Evolutionary conservation across 78 protist genomes (phyloP), one percentile per base, ranked within the genome.

Genomic region (Paulinella micropora): DNA sequence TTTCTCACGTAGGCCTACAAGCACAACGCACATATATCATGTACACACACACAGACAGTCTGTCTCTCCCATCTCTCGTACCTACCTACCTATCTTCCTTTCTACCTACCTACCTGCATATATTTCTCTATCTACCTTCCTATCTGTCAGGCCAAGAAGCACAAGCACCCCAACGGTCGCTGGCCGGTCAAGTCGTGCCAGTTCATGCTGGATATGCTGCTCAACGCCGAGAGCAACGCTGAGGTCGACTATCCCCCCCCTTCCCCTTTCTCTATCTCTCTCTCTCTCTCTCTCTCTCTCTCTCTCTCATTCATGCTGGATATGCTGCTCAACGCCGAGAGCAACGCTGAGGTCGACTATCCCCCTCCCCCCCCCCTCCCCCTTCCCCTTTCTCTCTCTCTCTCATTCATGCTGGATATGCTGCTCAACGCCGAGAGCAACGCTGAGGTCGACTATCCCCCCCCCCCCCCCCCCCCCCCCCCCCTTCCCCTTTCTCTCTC

Each of bases 361-460:
- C 32, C 81, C 32, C n/a, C n/a, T n/a, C n/a, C n/a, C n/a, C n/a
- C n/a, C n/a, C n/a, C n/a, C n/a, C n/a, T n/a, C n/a, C n/a, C n/a
- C n/a, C n/a, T 51, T 51, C 6, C 73, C 15, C 73, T 51, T 51
- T 23, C 32, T 15, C 73, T 51, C 15, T 6, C 73, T 51, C 6
- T 51, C 32, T 15, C 15, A 23, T 64, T 81, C 90, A 79, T 94
- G 2, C 89, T 92, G 1, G 88, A 90, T 82, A 86, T 94, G 37
- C 89, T 94, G 34, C n/a, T 15, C 39, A 94, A 91, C 91, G 92
- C 92, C 81, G 94, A 94, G 91, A 86, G 89, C 91, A 93, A 90
- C 90, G 91, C 92, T 2, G 86, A 89, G 88, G 92, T 83, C 91
- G 90, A 90, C 90, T 89, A 90, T 2, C 82, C 86, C 86, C 90